These are phyloP conservation scores for Pythium utonaiense DNA, from an alignment of 352 stramenopile species.

Conservation along the genomic window DNA sequence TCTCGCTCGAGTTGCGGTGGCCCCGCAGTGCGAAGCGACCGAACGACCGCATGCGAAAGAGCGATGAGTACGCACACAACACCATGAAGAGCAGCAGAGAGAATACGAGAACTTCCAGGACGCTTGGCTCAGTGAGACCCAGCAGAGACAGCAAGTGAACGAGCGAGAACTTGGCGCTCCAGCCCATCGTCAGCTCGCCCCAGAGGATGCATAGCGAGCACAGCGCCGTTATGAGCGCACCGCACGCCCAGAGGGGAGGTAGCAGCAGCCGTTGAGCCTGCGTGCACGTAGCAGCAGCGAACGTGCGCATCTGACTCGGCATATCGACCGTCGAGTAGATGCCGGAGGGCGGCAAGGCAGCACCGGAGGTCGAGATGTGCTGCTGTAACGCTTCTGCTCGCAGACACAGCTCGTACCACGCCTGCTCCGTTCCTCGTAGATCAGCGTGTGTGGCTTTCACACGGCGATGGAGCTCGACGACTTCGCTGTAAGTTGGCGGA, in stretches of 20 bases:
- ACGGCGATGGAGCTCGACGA: constrained; percentile 49
- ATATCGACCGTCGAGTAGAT: constrained; percentile 38
- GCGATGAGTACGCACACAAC: constrained; percentile 53
- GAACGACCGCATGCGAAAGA: constrained; percentile 55
- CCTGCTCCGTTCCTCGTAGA: constrained; percentile 46
- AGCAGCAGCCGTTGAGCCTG: constrained; percentile 28
- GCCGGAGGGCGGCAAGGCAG: constrained; percentile 26
- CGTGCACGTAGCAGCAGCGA: constrained; percentile 12
- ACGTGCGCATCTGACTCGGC: constrained; percentile 32
- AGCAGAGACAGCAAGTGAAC: constrained; percentile 29
- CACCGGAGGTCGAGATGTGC: neutral
- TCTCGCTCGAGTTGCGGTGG: constrained; percentile 54
- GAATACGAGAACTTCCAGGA: constrained; percentile 35
- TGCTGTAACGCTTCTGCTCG: constrained; percentile 31
- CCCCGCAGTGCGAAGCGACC: constrained; percentile 45
- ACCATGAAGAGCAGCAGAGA: constrained; percentile 53
- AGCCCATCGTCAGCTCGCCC: constrained; percentile 62
- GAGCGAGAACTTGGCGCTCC: constrained; percentile 17
- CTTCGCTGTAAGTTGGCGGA: constrained; percentile 37
- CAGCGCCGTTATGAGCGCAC: constrained; percentile 26
- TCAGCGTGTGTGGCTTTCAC: constrained; percentile 38
- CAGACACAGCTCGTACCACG: constrained; percentile 58
- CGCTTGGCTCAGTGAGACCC: constrained; percentile 16
- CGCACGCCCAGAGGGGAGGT: constrained; percentile 28
- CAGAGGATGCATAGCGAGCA: constrained; percentile 57